Conservation (phyloP, 2,329 filamentous ascomycete species). For the Talaromyces pinophilus region DNA sequence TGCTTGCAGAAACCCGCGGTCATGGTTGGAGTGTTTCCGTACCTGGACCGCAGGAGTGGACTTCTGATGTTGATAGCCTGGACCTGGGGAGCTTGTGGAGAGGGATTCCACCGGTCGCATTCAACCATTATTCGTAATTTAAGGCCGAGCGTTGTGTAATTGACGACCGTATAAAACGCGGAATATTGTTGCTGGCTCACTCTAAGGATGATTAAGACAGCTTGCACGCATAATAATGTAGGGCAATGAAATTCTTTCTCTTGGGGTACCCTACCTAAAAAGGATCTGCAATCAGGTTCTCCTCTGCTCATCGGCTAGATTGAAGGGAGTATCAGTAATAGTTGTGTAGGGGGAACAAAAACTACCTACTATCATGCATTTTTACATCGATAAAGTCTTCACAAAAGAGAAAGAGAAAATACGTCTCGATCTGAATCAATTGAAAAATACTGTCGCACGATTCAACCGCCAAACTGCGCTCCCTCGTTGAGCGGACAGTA, state of each 20-base stretch:
- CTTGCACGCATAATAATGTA: neutral
- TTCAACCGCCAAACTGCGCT: neutral
- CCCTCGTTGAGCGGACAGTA: neutral
- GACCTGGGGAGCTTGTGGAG: neutral
- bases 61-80: neutral
- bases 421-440: neutral
- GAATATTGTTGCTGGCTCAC: neutral
- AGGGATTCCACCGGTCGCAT: neutral
- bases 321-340: neutral
- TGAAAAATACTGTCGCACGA: neutral
- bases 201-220: neutral
- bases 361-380: neutral
- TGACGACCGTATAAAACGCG: neutral
- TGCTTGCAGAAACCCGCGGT: neutral
- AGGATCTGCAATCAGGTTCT: neutral
- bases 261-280: neutral
- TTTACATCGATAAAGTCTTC: no score
- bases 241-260: neutral
- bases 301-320: neutral
- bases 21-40: neutral
- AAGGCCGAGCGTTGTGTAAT: neutral
- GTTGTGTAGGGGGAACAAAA: neutral
- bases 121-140: neutral
- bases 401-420: neutral
- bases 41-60: neutral